Evolutionary conservation across 352 stramenopile genomes (phyloP).

Genomic region (Globisporangium sylvaticum): DNA sequence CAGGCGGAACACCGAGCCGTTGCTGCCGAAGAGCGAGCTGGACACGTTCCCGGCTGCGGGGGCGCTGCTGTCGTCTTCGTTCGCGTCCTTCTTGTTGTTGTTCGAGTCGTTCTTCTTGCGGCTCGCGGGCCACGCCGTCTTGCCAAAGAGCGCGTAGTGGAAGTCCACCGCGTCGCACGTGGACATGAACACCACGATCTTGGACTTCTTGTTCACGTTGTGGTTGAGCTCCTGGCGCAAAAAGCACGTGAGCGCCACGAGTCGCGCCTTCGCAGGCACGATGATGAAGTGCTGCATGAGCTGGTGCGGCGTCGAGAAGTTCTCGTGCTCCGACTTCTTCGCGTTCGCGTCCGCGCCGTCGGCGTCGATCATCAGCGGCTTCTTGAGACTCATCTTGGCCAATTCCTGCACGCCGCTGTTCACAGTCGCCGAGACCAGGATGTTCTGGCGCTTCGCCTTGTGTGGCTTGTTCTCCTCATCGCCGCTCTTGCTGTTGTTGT

Average conservation of each 20-base stretch:
- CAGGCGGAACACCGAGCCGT: conserved; percentile 74
- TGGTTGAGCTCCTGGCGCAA: conserved; percentile 71
- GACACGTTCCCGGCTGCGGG: conserved; percentile 21
- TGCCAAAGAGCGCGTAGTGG: conserved; percentile 90
- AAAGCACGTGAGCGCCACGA: conserved; percentile 92
- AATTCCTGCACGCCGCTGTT: conserved; percentile 83
- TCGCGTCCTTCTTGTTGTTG: conserved; percentile 25
- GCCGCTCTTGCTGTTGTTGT: conserved; percentile 76
- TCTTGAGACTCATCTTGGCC: conserved; percentile 76
- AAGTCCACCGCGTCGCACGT: conserved; percentile 98
- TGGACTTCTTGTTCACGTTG: conserved; percentile 41
- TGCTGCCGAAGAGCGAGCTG: conserved; percentile 56
- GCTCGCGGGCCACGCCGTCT: conserved; percentile 63
- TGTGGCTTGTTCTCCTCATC: conserved; percentile 24
- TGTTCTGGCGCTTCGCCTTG: conserved; percentile 47
- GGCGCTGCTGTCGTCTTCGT: conserved; percentile 89
- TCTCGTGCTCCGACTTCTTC: conserved; percentile 31
- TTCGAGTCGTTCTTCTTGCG: conserved; percentile 15
- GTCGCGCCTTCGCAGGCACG: conserved; percentile 91
- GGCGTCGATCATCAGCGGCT: conserved; percentile 74
- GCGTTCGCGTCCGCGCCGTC: conserved; percentile 32
- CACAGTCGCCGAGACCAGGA: conserved; percentile 87
- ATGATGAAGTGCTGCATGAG: conserved; percentile 96
- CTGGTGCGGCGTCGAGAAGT: conserved; percentile 90
- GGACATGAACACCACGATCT: conserved; percentile 96